Base-by-base conservation (phyloP, 2,329 filamentous ascomycete genomes). In the Tolypocladium paradoxum region DNA sequence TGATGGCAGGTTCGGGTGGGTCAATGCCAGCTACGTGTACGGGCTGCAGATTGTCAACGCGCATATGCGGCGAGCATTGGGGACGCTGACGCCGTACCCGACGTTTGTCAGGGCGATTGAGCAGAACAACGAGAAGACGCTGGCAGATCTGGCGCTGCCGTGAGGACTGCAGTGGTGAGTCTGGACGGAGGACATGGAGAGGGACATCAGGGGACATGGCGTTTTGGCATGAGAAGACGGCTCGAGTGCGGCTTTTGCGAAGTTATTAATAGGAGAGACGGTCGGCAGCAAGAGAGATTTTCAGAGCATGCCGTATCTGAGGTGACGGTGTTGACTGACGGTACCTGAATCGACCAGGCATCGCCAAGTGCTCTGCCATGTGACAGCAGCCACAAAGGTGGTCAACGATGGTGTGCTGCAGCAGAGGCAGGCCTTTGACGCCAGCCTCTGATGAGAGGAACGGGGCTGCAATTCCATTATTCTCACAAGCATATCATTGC, bases 11-110 rank as follows among this genome's bases (percentile, higher is more conserved):
- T 99, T 99, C 66, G 93, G 92, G 51, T 99, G 93, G 93, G 93
- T 97, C 64, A 99, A 99, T 67, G 92, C 93, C 63, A 96, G 91
- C 67, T 99, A 95, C 68, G 88, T 97, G 54, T 95, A 95, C 65
- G 93, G 92, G 40, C 77, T 97, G 56, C 85, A 91, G 60, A 88
- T 96, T 60, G 78, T 96, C 55, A 91, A 88, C 62, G 87, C 88
- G 34, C 90, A 96, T 70, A 91, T 93, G 83, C 84, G 85, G 67
- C 87, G 91, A 62, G 90, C 92, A 1, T 76, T 99, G 38, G 92
- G 91, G 53, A 88, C 90, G 7, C 77, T 95, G 61, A 96, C 91
- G 4, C 85, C 88, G 2, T 97, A 88, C 68, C 87, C 93, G 47
- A 88, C 84, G 1, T 95, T 92, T 68, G 79, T 83, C 65, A 85